These are phyloP conservation scores for Trypanosoma vivax DNA, from an alignment of 208 protist species.

Conservation along the genomic window DNA sequence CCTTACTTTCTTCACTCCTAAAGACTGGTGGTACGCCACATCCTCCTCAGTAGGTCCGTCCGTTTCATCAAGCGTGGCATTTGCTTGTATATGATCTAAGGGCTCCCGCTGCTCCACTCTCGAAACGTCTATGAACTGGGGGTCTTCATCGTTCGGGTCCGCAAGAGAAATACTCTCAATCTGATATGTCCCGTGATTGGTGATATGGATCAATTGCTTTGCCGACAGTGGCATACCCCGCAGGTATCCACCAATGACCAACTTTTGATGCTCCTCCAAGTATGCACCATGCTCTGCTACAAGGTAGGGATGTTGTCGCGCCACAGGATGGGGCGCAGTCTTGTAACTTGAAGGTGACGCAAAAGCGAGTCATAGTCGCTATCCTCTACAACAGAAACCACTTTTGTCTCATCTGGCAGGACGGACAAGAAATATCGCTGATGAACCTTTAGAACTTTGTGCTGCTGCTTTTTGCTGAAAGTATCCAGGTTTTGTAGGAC, in stretches of 20 bases:
- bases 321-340: conserved; percentile 68
- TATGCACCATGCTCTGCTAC: conserved; percentile 52
- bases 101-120: conserved; percentile 55
- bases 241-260: conserved; percentile 63
- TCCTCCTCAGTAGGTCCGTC: conserved; percentile 68
- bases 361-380: conserved; percentile 39
- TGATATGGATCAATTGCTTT: conserved; percentile 77
- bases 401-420: conserved; percentile 65
- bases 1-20: conserved; percentile 35
- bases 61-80: conserved; percentile 62
- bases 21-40: conserved; percentile 45
- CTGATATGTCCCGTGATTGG: conserved; percentile 86
- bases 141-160: conserved; percentile 19
- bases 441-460: conserved; percentile 78
- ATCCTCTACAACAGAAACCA: conserved; percentile 39
- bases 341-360: conserved; percentile 63
- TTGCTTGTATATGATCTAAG: conserved; percentile 70
- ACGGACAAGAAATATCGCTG: conserved; percentile 83
- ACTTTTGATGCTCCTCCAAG: conserved; percentile 29
- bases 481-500: conserved; percentile 77
- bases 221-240: conserved; percentile 70
- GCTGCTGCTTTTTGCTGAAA: conserved; percentile 56
- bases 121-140: conserved; percentile 39
- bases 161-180: conserved; percentile 40
- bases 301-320: conserved; percentile 84